Conservation (phyloP, 1,284 basidiomycete genomes). For the Phellopilus nigrolimitatus region DNA sequence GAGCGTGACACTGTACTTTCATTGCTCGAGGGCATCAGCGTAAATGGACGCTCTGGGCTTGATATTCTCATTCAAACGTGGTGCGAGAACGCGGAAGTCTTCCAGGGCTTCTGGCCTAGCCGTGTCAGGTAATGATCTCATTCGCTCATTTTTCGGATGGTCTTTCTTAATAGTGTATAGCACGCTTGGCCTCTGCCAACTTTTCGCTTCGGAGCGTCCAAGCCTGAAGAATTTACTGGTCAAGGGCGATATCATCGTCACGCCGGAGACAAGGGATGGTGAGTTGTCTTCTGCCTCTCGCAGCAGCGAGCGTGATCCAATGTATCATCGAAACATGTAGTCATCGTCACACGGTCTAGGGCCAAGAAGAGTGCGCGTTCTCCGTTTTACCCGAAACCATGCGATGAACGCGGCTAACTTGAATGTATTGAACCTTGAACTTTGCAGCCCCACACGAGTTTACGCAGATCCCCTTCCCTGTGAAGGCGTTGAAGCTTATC, state of each 20-base stretch:
- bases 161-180: constrained; percentile 29
- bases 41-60: constrained; percentile 59
- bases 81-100: constrained; percentile 91
- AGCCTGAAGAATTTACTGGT: constrained; percentile 68
- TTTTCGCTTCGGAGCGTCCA: constrained; percentile 66
- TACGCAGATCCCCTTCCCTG: constrained; percentile 79
- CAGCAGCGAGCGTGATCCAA: constrained; percentile 20
- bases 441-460: constrained; percentile 77
- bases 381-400: constrained; percentile 20
- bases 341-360: constrained; percentile 93
- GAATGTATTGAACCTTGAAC: background rate
- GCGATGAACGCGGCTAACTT: background rate
- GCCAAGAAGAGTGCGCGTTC: constrained; percentile 72
- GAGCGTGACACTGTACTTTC: constrained; percentile 74
- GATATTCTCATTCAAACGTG: constrained; percentile 84
- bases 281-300: constrained; percentile 29
- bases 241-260: constrained; percentile 90
- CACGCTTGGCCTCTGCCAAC: constrained; percentile 74
- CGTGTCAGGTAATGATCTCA: constrained; percentile 52
- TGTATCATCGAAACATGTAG: constrained; percentile 36
- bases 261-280: constrained; percentile 76
- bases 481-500: constrained; percentile 88
- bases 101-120: constrained; percentile 92
- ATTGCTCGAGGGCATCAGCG: constrained; percentile 62
- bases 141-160: background rate